Evolutionary conservation across 2,329 filamentous ascomycete genomes (phyloP).

Genomic region (Claviceps africana): DNA sequence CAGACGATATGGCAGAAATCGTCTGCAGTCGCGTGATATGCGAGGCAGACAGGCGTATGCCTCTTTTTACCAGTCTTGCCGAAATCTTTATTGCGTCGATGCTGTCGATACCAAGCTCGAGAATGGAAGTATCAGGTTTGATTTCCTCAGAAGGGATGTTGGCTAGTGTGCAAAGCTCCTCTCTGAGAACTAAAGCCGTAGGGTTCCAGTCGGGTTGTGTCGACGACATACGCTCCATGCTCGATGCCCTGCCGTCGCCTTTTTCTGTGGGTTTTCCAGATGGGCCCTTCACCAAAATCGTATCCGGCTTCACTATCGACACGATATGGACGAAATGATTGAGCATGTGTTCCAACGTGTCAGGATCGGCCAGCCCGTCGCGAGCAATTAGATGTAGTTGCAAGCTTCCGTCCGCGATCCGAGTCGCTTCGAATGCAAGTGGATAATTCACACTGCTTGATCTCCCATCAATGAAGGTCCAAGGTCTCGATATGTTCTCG

Average conservation of each 20-base stretch:
- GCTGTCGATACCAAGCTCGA: constrained; percentile 78
- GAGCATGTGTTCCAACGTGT: constrained; percentile 22
- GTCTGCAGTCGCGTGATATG: constrained; percentile 61
- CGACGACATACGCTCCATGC: background rate
- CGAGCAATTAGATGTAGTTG: constrained; percentile 47
- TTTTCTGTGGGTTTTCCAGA: background rate
- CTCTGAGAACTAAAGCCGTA: constrained; percentile 37
- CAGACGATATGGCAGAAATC: constrained; percentile 30
- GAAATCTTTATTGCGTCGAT: constrained; percentile 82
- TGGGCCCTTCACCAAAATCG: background rate
- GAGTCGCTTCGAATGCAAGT: constrained; percentile 59
- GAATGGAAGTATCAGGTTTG: constrained; percentile 47
- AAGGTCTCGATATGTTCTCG: constrained; percentile 26
- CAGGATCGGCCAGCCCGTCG: constrained; percentile 19
- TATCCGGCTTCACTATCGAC: constrained; percentile 5
- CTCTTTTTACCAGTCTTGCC: constrained; percentile 49
- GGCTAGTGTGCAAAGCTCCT: constrained; percentile 50
- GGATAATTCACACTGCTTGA: constrained; percentile 51
- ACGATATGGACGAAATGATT: constrained; percentile 21
- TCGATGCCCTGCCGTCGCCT: too few species aligned
- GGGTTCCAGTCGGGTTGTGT: constrained; percentile 7
- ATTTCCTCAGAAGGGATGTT: constrained; percentile 37
- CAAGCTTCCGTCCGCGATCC: constrained; percentile 33
- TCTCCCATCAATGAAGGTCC: constrained; percentile 36
- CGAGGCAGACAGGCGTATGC: constrained; percentile 53